These are phyloP conservation scores for Diplosphaera chodatii DNA, from an alignment of 139 green algal genomes.

Conservation along the genomic window DNA sequence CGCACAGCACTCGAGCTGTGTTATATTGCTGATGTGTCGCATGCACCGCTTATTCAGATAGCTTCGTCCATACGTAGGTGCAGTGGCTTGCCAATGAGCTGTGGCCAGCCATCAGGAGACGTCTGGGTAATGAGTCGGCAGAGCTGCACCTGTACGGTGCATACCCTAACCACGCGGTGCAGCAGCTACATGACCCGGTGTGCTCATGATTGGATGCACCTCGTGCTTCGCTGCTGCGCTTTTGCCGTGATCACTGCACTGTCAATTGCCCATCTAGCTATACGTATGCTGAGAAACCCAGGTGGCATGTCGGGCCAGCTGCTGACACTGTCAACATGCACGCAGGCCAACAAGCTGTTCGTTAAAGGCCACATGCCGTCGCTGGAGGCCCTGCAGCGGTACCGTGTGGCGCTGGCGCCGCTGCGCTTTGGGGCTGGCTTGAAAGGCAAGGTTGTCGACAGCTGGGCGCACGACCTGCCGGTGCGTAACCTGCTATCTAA, in stretches of 20 bases:
- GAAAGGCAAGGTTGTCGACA: conserved; percentile 66
- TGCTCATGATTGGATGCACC: too few species aligned
- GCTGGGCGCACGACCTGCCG: conserved; percentile 48
- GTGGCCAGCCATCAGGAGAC: conserved; percentile 36
- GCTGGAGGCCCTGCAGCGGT: conserved; percentile 38
- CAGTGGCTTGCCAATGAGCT: conserved; percentile 34
- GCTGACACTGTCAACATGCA: too few species aligned
- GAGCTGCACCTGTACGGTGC: conserved; percentile 57
- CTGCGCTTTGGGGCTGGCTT: conserved; percentile 58
- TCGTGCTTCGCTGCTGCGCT: too few species aligned
- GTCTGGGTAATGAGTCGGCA: conserved; percentile 16
- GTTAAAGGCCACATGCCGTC: conserved; percentile 35
- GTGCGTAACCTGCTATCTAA: conserved; percentile 6
- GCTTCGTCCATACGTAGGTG: too few species aligned
- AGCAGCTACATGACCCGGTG: conserved; percentile 30
- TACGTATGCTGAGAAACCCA: too few species aligned
- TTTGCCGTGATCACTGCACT: too few species aligned
- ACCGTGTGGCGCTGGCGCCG: conserved; percentile 46
- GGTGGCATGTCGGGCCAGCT: too few species aligned
- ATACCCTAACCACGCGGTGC: conserved; percentile 15
- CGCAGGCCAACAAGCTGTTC: conserved; percentile 26
- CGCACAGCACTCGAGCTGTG: too few species aligned
- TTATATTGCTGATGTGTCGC: too few species aligned
- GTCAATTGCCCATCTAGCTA: too few species aligned
- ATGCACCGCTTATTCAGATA: too few species aligned